Evolutionary conservation across 306 rosid species (phyloP).

Genomic region (Acacia crassicarpa): DNA sequence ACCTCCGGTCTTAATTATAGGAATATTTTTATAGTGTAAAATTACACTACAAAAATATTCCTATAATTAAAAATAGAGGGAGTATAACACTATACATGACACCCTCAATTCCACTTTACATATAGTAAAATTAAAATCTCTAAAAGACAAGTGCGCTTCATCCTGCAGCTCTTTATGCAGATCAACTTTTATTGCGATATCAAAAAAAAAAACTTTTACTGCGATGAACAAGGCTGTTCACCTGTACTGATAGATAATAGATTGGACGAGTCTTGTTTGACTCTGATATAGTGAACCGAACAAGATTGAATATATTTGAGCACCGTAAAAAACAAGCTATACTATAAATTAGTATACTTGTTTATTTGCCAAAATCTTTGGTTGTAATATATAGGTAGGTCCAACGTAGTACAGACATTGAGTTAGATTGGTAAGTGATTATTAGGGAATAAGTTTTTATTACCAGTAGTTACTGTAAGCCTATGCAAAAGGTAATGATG

Average conservation of each 20-base stretch:
- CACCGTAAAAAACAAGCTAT: not conserved
- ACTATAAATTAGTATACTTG: not conserved
- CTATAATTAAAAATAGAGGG: no score
- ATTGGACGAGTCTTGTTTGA: no score
- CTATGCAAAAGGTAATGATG: not conserved
- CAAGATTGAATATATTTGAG: not conserved
- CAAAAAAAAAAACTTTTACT: slow-evolving; percentile 8
- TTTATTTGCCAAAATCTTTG: not conserved
- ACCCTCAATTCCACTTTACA: slow-evolving; percentile 18
- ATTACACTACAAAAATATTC: no score
- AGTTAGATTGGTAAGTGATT: not conserved
- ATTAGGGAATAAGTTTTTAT: not conserved
- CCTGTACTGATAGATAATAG: not conserved
- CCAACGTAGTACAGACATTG: not conserved
- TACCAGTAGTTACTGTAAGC: slow-evolving; percentile 10
- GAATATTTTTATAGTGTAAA: no score
- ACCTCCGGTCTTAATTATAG: no score
- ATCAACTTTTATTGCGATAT: slow-evolving; percentile 9
- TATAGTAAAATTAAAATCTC: slow-evolving; percentile 18
- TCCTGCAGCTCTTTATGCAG: slow-evolving; percentile 1
- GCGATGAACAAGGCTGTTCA: not conserved
- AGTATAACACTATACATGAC: slow-evolving; percentile 15
- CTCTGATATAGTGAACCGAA: not conserved
- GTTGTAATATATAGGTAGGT: not conserved
- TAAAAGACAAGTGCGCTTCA: slow-evolving; percentile 3